Base-by-base conservation (phyloP, 75 land plant species). In the Adiantum capillusveneris region DNA sequence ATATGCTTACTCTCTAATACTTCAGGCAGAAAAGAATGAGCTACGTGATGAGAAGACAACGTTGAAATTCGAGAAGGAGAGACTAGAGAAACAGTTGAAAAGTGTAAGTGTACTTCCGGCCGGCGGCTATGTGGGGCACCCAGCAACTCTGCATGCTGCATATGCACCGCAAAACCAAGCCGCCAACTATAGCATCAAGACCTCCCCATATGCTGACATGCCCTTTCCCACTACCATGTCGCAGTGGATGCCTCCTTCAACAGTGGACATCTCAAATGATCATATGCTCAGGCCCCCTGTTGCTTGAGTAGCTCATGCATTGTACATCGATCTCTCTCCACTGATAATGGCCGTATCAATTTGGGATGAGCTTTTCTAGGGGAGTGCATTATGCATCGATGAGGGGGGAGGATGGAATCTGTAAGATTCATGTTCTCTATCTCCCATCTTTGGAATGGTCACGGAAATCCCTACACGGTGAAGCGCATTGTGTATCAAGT, bases 41-140 rank as follows among this genome's bases (percentile, higher is more conserved):
- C 67, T 73, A 6, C 77, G 76, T n/a, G 76, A 78, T 58, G 80
- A 78, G 63, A 78, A 78, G 60, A 53, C 43, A 13, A 73, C 42
- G 53, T 31, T 78, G 46, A 78, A 78, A 42, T 71, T 61, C 25
- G 80, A 78, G n/a, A 78, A 78, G 64, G 80, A 78, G 28, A 64
- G 58, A 19, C 41, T 78, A 22, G 80, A 78, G 27, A 65, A 64
- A 45, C 80, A 78, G 37, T 12, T 78, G 29, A 78, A 73, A 56
- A 70, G 64, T 24, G 43, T 73, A 52, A 66, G 36, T 18, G 11
- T 64, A 11, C 57, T 65, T 9, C 74, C 75, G n/a, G 50, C 50
- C 6, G 22, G 22, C 5, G 31, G 31, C 3, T 55, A 28, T 16
- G 21, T 55, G 12, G 6, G 12, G 11, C 57, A 9, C 2, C 7